Base-by-base conservation (phyloP, 2,329 filamentous ascomycete genomes). In the Bipolaris bicolor region DNA sequence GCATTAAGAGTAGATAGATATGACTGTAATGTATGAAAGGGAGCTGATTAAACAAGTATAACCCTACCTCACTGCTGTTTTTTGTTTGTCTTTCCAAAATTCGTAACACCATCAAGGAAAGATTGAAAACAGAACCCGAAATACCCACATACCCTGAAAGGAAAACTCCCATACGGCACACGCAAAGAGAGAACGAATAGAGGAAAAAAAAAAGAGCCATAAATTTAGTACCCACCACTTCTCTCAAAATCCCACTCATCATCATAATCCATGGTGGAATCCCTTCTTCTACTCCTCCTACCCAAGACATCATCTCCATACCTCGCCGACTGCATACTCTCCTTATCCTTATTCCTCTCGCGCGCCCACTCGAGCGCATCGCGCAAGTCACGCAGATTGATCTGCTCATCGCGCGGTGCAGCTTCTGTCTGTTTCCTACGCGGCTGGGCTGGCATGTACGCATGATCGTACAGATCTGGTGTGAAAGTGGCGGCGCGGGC, bases 341-440 rank as follows among this genome's bases (percentile, higher is more conserved):
- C 41, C 29, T 48, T 41, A 36, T 53, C 55, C 15, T 53, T 47
- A 2, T 48, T 48, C 22, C 47, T 59, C 16, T 57, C 49, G 1
- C 55, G 46, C 9, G 53, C 59, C 26, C 59, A 54, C 10, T 57
- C 53, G 6, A 62, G 34, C 3, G 57, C 57, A 7, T 56, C 46
- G 0, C 40, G 52, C 4, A 62, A 11, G 11, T 62, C 57, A 0
- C 48, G 47, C 1, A 56, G 37, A n/a, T 47, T 39, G 5, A 39
- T 36, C 5, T 41, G 51, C 46, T 49, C 50, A 24, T 44, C 39
- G 1, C n/a, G 52, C 13, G 22, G 34, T 13, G 47, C 51, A 37
- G 2, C 46, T 34, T 18, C 26, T n/a, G n/a, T 41, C 29, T 11
- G 11, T 3, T 18, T 16, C 2, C 46, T 51, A 11, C 48, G 55